phyloP scores from a whole-genome alignment of 78 protist species.

The Protostelium mycophagum region DNA sequence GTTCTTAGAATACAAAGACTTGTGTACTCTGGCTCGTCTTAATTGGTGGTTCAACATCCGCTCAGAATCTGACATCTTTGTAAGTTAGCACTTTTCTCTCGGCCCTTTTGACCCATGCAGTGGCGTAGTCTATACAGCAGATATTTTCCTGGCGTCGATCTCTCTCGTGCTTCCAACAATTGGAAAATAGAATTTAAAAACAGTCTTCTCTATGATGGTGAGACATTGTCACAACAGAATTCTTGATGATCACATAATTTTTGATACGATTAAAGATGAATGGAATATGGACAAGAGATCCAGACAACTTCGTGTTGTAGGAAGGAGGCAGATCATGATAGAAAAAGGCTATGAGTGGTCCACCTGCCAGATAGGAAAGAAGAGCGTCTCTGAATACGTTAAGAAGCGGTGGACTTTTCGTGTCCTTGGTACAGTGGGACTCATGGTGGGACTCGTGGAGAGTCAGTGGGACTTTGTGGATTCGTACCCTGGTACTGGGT shows the following conservation, averaged over 20 bases:
- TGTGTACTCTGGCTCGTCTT: not conserved
- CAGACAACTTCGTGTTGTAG: not conserved
- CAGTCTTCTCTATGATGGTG: not conserved
- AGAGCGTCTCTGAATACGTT: not conserved
- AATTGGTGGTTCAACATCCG: not conserved
- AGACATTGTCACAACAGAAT: no score
- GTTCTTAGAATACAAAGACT: not conserved
- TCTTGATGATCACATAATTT: not conserved
- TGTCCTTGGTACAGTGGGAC: not conserved
- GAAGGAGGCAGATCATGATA: not conserved
- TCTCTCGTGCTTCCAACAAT: not conserved
- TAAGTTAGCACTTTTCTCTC: not conserved
- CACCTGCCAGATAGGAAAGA: not conserved
- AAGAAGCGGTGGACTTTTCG: not conserved
- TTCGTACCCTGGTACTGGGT: not conserved
- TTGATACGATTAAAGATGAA: not conserved
- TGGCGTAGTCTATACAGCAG: not conserved
- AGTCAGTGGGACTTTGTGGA: not conserved
- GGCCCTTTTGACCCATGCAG: not conserved
- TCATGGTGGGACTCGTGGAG: not conserved
- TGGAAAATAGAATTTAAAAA: not conserved
- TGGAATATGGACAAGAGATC: not conserved
- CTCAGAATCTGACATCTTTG: not conserved
- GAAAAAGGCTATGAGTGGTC: not conserved
- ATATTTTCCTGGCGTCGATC: not conserved